A percentile compares a stretch with the other conserved stretches of the same genome.
Conservation (phyloP, 306 rosid genomes). For the cucumber (Cucumis sativus) region DNA sequence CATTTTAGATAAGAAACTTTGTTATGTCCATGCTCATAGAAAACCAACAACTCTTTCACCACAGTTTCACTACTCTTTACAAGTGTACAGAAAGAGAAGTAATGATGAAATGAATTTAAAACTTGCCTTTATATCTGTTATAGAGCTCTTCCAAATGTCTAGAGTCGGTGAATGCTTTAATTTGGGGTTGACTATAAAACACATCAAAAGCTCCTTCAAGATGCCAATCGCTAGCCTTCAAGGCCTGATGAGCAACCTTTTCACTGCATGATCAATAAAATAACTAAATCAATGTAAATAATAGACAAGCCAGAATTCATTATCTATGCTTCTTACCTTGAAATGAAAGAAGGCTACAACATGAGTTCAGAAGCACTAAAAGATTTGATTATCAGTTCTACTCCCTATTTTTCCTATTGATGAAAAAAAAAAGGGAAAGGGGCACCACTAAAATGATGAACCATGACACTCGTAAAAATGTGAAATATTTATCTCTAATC, state of each 20-base stretch:
- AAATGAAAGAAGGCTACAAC: background rate
- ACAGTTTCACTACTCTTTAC: background rate
- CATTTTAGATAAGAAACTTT: background rate
- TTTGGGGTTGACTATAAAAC: conserved; percentile 91
- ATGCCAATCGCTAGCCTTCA: conserved; percentile 94
- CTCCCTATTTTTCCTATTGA: background rate
- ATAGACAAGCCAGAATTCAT: background rate
- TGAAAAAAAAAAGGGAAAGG: background rate
- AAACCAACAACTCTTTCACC: background rate
- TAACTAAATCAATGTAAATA: background rate
- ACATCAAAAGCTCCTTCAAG: conserved; percentile 97
- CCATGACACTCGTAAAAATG: background rate
- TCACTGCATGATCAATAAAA: conserved; percentile 41
- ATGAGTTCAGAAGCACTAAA: background rate
- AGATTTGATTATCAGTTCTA: background rate
- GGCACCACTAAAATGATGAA: background rate
- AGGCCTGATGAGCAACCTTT: conserved; percentile 65
- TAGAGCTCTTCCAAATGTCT: conserved; percentile 95
- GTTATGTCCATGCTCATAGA: background rate
- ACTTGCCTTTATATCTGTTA: conserved; percentile 91
- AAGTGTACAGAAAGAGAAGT: background rate
- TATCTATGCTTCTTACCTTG: background rate
- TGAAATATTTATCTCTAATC: background rate
- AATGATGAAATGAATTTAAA: conserved; percentile 2
- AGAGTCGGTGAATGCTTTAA: conserved; percentile 56